Conservation (phyloP, 2,329 filamentous ascomycete genomes). For the Elsinoe arachidis region DNA sequence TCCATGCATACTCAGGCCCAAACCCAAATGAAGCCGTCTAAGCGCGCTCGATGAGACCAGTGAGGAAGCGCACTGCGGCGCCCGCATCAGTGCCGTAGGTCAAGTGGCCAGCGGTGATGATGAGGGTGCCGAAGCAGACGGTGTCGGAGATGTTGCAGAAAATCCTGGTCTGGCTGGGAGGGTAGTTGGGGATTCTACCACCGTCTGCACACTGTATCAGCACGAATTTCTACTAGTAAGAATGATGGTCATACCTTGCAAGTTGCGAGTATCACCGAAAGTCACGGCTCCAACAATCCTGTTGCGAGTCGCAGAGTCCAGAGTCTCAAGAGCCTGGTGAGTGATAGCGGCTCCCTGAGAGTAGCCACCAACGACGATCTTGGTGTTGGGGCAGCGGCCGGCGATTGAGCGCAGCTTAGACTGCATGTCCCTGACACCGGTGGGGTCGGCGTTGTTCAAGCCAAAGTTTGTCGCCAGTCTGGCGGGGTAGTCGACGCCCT, state of each 20-base stretch:
- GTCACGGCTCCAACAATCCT: conserved; percentile 27
- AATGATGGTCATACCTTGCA: conserved; percentile 22
- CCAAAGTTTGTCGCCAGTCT: neutral
- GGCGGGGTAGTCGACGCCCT: conserved; percentile 18
- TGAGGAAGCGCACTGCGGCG: neutral
- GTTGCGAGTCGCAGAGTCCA: conserved; percentile 21
- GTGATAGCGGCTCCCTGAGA: conserved; percentile 33
- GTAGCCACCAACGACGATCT: conserved; percentile 21
- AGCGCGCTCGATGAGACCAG: neutral
- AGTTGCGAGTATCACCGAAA: conserved; percentile 31
- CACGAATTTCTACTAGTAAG: no score
- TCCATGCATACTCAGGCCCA: no score
- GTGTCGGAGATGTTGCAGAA: conserved; percentile 24
- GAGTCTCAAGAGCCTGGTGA: conserved; percentile 26
- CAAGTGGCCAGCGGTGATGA: conserved; percentile 22
- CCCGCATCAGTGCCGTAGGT: conserved; percentile 14
- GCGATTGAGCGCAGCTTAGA: conserved; percentile 16
- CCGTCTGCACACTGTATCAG: neutral
- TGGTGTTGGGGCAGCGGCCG: conserved; percentile 22
- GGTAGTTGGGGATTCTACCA: conserved; percentile 29
- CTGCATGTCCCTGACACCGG: conserved; percentile 13
- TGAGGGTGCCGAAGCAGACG: conserved; percentile 22
- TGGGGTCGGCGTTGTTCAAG: neutral
- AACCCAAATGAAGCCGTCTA: no score
- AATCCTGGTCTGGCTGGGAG: conserved; percentile 21